These are phyloP conservation scores for Mycosarcoma mackinlayi DNA, from an alignment of 1,284 basidiomycete species.

Conservation along the genomic window DNA sequence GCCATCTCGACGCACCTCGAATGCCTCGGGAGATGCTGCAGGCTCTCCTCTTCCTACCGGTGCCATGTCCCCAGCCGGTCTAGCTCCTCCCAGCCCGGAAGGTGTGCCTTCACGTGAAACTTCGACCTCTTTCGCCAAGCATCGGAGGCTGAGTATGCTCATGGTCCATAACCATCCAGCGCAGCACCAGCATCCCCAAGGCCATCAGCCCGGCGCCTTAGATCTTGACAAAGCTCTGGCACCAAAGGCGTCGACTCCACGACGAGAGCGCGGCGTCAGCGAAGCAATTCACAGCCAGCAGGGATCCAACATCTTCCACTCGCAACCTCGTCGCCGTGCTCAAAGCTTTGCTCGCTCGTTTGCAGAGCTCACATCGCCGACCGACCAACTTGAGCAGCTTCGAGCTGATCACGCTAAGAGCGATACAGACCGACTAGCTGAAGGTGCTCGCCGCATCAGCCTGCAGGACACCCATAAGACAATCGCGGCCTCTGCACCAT, in stretches of 20 bases:
- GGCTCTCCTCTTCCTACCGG: slow-evolving; percentile 37
- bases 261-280: slow-evolving; percentile 30
- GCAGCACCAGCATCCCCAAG: background rate
- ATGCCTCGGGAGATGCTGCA: slow-evolving; percentile 13
- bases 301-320: background rate
- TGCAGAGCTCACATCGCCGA: slow-evolving; percentile 41
- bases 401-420: slow-evolving; percentile 30
- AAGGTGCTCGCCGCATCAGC: slow-evolving; percentile 25
- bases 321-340: slow-evolving; percentile 33
- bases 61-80: slow-evolving; percentile 32
- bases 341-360: slow-evolving; percentile 48
- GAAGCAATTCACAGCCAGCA: slow-evolving; percentile 10
- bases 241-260: slow-evolving; percentile 4
- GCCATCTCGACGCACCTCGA: slow-evolving; percentile 25
- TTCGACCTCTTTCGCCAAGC: slow-evolving; percentile 36
- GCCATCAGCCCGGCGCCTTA: slow-evolving; percentile 2
- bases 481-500: slow-evolving; percentile 9
- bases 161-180: slow-evolving; percentile 28
- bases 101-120: slow-evolving; percentile 7
- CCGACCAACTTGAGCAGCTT: slow-evolving; percentile 38
- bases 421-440: slow-evolving; percentile 23
- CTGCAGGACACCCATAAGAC: slow-evolving; percentile 8
- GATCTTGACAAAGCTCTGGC: slow-evolving; percentile 6
- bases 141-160: slow-evolving; percentile 36
- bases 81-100: slow-evolving; percentile 8